Evolutionary conservation across 108 stramenopile species (phyloP).

Genomic region (Fistulifera solaris): DNA sequence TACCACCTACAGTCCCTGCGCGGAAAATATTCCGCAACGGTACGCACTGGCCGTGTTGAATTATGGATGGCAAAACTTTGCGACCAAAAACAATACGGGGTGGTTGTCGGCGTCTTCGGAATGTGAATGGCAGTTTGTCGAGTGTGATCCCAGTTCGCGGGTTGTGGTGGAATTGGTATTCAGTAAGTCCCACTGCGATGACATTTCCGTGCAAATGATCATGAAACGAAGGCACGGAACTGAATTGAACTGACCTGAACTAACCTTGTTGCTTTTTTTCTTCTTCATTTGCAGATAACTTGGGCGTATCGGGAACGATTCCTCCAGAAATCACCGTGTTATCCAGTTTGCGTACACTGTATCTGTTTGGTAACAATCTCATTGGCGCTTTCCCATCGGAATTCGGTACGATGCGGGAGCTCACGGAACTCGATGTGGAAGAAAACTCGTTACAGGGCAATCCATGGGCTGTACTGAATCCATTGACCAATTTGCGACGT

Average conservation of each 20-base stretch:
- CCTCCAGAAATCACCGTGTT: constrained; percentile 21
- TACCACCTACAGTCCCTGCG: constrained; percentile 20
- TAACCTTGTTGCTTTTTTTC: too few species aligned
- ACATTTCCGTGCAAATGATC: too few species aligned
- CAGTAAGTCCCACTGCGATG: too few species aligned
- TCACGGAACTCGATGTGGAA: constrained; percentile 30
- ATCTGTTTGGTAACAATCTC: constrained; percentile 20
- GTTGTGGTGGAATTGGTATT: constrained; percentile 18
- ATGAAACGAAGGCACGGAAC: too few species aligned
- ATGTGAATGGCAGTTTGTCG: constrained; percentile 53
- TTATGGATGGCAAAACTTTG: constrained; percentile 31
- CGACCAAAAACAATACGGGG: constrained; percentile 10
- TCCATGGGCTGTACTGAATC: constrained; percentile 1
- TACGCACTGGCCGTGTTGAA: constrained; percentile 52
- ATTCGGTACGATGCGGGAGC: constrained; percentile 11
- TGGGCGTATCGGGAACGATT: constrained; percentile 24
- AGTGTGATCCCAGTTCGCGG: constrained; percentile 16
- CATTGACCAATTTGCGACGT: background rate
- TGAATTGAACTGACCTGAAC: too few species aligned
- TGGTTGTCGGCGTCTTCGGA: constrained; percentile 53
- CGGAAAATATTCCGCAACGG: constrained; percentile 26
- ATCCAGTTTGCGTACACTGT: constrained; percentile 11
- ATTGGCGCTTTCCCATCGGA: constrained; percentile 21
- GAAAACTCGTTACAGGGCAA: constrained; percentile 25
- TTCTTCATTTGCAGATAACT: constrained; percentile 13